Evolutionary conservation across 2,329 filamentous ascomycete genomes (phyloP).

Genomic region (Colletotrichum cereale): DNA sequence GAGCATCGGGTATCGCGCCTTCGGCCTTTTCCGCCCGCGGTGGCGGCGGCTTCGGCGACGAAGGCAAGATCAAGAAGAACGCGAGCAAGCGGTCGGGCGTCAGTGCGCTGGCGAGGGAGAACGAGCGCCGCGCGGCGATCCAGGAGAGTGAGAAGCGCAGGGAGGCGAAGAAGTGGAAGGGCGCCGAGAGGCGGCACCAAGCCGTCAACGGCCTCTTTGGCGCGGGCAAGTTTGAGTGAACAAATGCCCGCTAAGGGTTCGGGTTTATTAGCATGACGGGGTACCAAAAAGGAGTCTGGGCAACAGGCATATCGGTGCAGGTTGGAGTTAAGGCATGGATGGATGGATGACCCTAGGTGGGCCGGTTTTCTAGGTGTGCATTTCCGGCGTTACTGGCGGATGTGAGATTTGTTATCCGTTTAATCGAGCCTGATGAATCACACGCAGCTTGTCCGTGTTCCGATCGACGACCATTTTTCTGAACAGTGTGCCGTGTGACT

Average conservation of each 20-base stretch:
- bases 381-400: neutral
- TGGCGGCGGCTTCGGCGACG: constrained; percentile 53
- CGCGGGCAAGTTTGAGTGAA: constrained; percentile 65
- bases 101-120: constrained; percentile 71
- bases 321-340: neutral
- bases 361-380: neutral
- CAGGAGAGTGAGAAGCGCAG: constrained; percentile 69
- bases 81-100: constrained; percentile 72
- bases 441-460: neutral
- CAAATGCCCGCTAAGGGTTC: neutral
- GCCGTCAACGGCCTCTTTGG: constrained; percentile 71
- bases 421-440: neutral
- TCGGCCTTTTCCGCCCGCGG: constrained; percentile 22
- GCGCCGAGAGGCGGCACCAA: constrained; percentile 67
- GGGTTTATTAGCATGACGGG: neutral
- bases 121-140: constrained; percentile 66
- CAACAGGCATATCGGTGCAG: neutral
- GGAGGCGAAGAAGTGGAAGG: constrained; percentile 69
- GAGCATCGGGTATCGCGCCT: constrained; percentile 28
- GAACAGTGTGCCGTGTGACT: neutral
- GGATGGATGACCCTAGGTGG: too few species aligned
- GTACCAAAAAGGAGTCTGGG: neutral
- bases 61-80: constrained; percentile 69
- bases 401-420: neutral
- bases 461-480: neutral